Conservation (phyloP, 208 protist genomes). For the Leishmania martiniquensis region DNA sequence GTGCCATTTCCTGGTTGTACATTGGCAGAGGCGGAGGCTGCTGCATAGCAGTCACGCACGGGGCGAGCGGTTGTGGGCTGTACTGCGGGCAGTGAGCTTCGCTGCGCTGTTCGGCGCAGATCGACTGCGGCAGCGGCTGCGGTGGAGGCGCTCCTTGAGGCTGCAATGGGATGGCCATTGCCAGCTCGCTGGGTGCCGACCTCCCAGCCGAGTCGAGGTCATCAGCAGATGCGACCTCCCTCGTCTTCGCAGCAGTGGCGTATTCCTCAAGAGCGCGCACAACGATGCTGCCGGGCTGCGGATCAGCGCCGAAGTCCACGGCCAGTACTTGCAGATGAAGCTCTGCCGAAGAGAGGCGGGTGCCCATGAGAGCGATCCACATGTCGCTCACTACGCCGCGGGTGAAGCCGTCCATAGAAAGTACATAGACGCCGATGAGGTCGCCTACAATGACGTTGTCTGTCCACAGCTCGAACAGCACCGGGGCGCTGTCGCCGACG, state of each 20-base stretch:
- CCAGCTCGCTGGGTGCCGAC: slow-evolving; percentile 8
- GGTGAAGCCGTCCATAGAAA: slow-evolving; percentile 57
- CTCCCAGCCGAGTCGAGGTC: slow-evolving; percentile 6
- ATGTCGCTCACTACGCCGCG: slow-evolving; percentile 64
- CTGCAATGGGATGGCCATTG: slow-evolving; percentile 14
- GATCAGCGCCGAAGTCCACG: slow-evolving; percentile 70
- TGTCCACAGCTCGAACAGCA: slow-evolving; percentile 72
- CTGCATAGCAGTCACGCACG: slow-evolving; percentile 2
- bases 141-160: slow-evolving; percentile 4
- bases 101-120: slow-evolving; percentile 26
- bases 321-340: slow-evolving; percentile 68
- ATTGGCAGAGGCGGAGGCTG: slow-evolving; percentile 7
- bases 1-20: slow-evolving; percentile 16
- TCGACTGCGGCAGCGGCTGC: not conserved
- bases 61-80: slow-evolving; percentile 7
- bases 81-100: slow-evolving; percentile 14
- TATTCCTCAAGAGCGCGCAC: slow-evolving; percentile 35
- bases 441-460: slow-evolving; percentile 71
- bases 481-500: slow-evolving; percentile 47
- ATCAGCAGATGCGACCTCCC: slow-evolving; percentile 1
- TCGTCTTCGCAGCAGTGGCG: slow-evolving; percentile 4
- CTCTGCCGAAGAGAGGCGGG: slow-evolving; percentile 53
- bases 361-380: slow-evolving; percentile 55
- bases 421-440: slow-evolving; percentile 52
- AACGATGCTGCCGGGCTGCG: slow-evolving; percentile 4